phyloP scores from a whole-genome alignment of 2,329 filamentous ascomycete genomes.

The Penicillium sp. region DNA sequence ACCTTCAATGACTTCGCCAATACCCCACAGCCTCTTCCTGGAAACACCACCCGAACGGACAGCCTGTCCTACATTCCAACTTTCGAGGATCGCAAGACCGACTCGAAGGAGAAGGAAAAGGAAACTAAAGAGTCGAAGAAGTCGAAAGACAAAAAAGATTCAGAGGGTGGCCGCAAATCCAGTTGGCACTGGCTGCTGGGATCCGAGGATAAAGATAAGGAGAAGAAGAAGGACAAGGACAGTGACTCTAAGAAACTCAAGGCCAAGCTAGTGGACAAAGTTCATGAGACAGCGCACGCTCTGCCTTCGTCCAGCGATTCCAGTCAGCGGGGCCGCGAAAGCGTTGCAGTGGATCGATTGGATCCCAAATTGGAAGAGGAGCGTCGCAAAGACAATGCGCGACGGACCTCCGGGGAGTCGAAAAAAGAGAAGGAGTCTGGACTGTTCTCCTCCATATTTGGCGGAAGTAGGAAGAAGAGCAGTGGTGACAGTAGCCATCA shows the following conservation, averaged over 20 bases:
- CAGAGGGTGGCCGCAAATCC: slow-evolving; percentile 63
- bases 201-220: slow-evolving; percentile 60
- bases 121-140: slow-evolving; percentile 62
- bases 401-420: slow-evolving; percentile 56
- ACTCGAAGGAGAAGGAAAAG: no score
- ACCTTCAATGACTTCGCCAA: slow-evolving; percentile 58
- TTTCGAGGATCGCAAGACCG: slow-evolving; percentile 62
- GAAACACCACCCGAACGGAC: slow-evolving; percentile 64
- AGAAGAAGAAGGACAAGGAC: slow-evolving; percentile 48
- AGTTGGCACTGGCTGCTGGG: slow-evolving; percentile 69
- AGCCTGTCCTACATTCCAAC: slow-evolving; percentile 73
- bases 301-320: slow-evolving; percentile 75
- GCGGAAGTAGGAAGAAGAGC: slow-evolving; percentile 76
- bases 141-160: slow-evolving; percentile 59
- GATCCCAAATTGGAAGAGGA: slow-evolving; percentile 59
- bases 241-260: slow-evolving; percentile 54
- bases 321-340: slow-evolving; percentile 58
- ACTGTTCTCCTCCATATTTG: slow-evolving; percentile 88
- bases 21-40: slow-evolving; percentile 60
- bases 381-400: slow-evolving; percentile 68
- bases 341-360: slow-evolving; percentile 74
- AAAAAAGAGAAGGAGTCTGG: slow-evolving; percentile 93
- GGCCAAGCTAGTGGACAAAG: slow-evolving; percentile 46
- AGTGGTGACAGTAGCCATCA: slow-evolving; percentile 66
- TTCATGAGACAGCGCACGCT: slow-evolving; percentile 68